Base-by-base conservation (phyloP, 176 grass and related monocot species). In the Avena insularis region DNA sequence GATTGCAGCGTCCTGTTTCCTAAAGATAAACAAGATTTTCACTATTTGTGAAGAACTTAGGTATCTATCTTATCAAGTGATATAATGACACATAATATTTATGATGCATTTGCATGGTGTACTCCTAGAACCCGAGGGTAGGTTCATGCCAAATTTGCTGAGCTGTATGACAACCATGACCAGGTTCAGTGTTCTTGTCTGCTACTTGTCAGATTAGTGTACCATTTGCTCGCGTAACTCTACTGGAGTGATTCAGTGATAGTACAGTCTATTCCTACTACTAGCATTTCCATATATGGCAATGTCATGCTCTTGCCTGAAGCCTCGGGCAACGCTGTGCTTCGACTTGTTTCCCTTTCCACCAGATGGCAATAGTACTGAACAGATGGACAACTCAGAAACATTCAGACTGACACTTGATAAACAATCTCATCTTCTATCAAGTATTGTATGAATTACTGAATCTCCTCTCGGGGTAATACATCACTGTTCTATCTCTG, bases 361-460 rank as follows among this genome's bases (percentile, higher is more conserved):
- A 71, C 38, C 51, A 78, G 47, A 9, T 56, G 67, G n/a, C 58
- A 84, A 72, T 79, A 79, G 70, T 83, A 38, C 25, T 27, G 6
- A 84, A 40, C 66, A 36, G 56, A 87, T 78, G 51, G 65, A 73
- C 57, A 47, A n/a, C 79, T 83, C 75, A 79, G 57, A 82, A 77
- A 51, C 19, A 60, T 58, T 83, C 8, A 83, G 51, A 75, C 53
- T 33, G 68, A 80, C 82, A 55, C 4, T 25, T 75, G 35, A 19
- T 58, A 35, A 78, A 50, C 36, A 60, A 17, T 17, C 8, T 78
- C 20, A 29, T 59, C 23, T 71, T 40, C 38, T 40, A 40, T 40
- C 38, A 40, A 40, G 38, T 40, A 40, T 40, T 40, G 38, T 40
- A 40, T 40, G 38, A 40, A 40, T 40, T 40, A 40, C 38, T 40